Evolutionary conservation across 192 early-diverging fungal species (phyloP), one percentile per base, ranked within the genome.

Genomic region (Podila epigama): DNA sequence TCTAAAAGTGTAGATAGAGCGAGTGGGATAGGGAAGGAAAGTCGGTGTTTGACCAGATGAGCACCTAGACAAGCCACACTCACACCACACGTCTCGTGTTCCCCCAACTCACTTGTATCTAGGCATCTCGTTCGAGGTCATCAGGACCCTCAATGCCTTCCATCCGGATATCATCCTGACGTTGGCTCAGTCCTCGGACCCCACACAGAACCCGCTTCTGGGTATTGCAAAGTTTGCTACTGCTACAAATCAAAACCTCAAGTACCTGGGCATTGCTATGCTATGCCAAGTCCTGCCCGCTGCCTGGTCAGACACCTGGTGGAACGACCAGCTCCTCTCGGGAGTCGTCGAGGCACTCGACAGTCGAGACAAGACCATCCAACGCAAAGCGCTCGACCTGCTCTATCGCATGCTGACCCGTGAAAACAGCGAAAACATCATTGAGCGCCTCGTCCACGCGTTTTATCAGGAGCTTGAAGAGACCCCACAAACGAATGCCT

Each of bases 191-290:
- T 77, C n/a, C 22, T 52, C 55, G 11, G 73, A 77, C n/a, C 20
- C 32, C 13, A 18, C 51, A 11, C 58, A 54, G 32, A 79, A 79
- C 50, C 81, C 81, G 37, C 60, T 82, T 11, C 34, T 70, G 41
- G 33, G 69, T 35, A 82, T 82, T 18, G 42, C 81, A 2, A 62
- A 64, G 22, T 87, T 82, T 56, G 60, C 83, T 7, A 70, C 77
- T 2, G 79, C 86, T 1, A 52, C 64, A 3, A 87, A 87, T 61
- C 82, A 79, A 31, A 87, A 82, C 33, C 61, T 85, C 28, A 84
- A 84, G 32, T 87, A 85, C 40, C 52, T 87, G 3, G 86, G 86
- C 9, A 59, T 87, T 31, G 62, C 63, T 0, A 70, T 77, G 18
- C 66, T 87, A 4, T 79, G 66, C 20, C 68, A 79, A 25, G 66